Conservation (phyloP, 2,329 filamentous ascomycete genomes). For the Truncatella angustata region DNA sequence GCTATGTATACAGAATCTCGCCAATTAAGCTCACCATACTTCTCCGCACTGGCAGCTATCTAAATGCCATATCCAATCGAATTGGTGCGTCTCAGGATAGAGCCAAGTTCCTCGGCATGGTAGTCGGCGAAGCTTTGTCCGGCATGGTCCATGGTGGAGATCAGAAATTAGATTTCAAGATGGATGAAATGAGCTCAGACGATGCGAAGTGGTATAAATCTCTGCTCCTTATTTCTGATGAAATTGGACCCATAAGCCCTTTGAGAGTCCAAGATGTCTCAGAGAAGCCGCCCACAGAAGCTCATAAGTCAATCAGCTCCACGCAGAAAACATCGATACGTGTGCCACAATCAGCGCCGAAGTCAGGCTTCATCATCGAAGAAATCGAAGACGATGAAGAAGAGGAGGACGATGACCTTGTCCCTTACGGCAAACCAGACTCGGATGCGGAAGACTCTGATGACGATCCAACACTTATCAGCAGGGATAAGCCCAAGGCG, state of each 20-base stretch:
- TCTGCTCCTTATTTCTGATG: conserved; percentile 63
- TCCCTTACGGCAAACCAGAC: conserved; percentile 80
- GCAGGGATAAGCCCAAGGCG: conserved; percentile 75
- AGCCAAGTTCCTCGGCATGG: conserved; percentile 83
- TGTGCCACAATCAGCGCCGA: conserved; percentile 29
- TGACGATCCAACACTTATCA: conserved; percentile 84
- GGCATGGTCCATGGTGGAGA: conserved; percentile 64
- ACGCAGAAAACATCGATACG: conserved; percentile 23
- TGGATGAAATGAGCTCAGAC: conserved; percentile 71
- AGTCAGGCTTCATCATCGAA: conserved; percentile 55
- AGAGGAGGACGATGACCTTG: conserved; percentile 62
- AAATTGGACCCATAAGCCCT: conserved; percentile 54
- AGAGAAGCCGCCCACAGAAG: conserved; percentile 20
- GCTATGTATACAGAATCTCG: conserved; percentile 67
- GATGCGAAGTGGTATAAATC: conserved; percentile 75
- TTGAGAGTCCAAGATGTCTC: conserved; percentile 34
- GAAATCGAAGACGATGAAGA: conserved; percentile 59
- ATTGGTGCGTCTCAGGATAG: conserved; percentile 73
- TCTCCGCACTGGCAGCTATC: conserved; percentile 69
- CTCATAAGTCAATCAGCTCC: conserved; percentile 25
- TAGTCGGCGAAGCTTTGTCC: conserved; percentile 73
- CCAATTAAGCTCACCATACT: conserved; percentile 67
- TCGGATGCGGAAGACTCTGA: conserved; percentile 90
- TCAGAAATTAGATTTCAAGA: conserved; percentile 76
- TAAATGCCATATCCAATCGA: conserved; percentile 80